Base-by-base conservation (phyloP, 2,329 filamentous ascomycete species). In the Talaromyces pinophilus region DNA sequence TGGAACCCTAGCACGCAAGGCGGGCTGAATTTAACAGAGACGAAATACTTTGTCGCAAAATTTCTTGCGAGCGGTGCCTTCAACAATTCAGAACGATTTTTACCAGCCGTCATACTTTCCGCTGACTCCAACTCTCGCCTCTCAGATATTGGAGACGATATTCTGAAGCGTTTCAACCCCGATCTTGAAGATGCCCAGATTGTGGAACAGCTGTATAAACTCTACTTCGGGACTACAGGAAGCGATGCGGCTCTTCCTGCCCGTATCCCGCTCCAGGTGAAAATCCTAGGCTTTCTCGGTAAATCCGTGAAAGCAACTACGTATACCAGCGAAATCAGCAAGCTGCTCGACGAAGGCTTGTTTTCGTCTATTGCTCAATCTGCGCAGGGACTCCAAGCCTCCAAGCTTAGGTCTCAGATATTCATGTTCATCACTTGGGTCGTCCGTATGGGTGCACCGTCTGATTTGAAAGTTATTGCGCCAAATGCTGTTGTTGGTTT, bases 341-440 rank as follows among this genome's bases (percentile, higher is more conserved):
- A 83, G 5, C 85, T 93, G 5, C 90, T 96, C 10, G 78, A 89
- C 77, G 79, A 88, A 80, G 81, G 91, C 79, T 80, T 93, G 78
- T 74, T 84, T 69, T 80, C 83, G 17, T 73, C 76, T 60, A 67
- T 69, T 55, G 73, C 81, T 71, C 73, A 72, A 62, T 79, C 78
- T 54, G 82, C 83, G 10, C 85, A 84, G 38, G 88, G 89, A 0
- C 82, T 94, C 7, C 93, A 97, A 77, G 88, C 88, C 1, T 86
- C 87, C 1, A 96, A 95, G 75, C 85, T 97, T 10, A 87, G 93
- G 70, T 89, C 88, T 55, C 92, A 93, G 0, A 84, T 97, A 3
- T 95, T 98, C 72, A 87, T 90, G 46, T 96, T 94, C 71, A 87
- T 96, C 65, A 91, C 92, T 62, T 98, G 93, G 87, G 88, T 95